Conservation (phyloP, 768 basidiomycete species). For the Lentinula lateritia region DNA sequence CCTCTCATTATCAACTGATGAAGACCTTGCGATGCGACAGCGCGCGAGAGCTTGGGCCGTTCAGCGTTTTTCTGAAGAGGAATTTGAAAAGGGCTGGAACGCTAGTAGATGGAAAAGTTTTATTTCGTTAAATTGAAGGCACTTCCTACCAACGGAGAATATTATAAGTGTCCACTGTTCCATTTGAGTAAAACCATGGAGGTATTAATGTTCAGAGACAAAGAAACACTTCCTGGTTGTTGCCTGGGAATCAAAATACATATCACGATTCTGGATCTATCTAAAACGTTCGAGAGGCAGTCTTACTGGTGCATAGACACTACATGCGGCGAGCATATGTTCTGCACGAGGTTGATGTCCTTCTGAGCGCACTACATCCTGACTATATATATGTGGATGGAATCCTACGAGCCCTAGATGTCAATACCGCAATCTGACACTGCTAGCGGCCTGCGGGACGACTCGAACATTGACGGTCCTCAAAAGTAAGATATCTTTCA, state of each 20-base stretch:
- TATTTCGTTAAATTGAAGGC: not conserved
- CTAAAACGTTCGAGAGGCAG: not conserved
- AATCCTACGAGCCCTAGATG: not conserved
- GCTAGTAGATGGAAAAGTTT: slow-evolving; percentile 51
- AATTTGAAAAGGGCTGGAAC: slow-evolving; percentile 77
- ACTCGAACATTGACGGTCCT: not conserved
- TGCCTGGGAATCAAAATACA: no score
- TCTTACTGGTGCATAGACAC: not conserved
- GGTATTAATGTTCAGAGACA: no score
- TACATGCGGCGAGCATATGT: not conserved
- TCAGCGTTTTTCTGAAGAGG: slow-evolving; percentile 67
- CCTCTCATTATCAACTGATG: slow-evolving; percentile 47
- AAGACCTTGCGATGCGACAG: slow-evolving; percentile 57
- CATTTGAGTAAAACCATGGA: no score
- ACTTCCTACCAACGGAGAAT: not conserved
- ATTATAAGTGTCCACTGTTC: no score
- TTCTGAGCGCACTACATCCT: not conserved
- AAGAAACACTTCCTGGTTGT: no score
- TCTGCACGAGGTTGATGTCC: not conserved
- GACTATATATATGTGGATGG: not conserved
- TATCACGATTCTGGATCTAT: not conserved
- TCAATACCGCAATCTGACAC: not conserved
- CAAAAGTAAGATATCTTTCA: not conserved
- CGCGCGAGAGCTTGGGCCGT: slow-evolving; percentile 70
- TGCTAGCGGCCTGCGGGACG: not conserved